A percentile compares a stretch with the other conserved stretches of the same genome.
Evolutionary conservation across 495 filamentous ascomycete genomes (phyloP).

Genomic region (Tuber calosporum): DNA sequence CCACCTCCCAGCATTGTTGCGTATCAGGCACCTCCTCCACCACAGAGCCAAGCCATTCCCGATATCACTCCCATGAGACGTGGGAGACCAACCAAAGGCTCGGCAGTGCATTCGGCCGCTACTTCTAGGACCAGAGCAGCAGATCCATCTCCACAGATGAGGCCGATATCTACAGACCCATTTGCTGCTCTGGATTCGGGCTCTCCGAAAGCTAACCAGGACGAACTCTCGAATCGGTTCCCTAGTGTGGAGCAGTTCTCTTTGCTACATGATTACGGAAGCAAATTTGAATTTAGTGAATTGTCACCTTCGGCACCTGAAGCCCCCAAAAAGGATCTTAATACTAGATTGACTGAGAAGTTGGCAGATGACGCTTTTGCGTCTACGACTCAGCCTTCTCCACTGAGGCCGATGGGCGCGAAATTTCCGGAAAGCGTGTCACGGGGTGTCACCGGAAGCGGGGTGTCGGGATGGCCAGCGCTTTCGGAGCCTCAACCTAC

Average conservation of each 20-base stretch:
- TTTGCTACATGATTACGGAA: slow-evolving; percentile 73
- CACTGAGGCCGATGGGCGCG: slow-evolving; percentile 12
- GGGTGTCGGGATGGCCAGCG: slow-evolving; percentile 25
- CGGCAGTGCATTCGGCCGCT: slow-evolving; percentile 40
- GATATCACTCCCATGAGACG: slow-evolving; percentile 93
- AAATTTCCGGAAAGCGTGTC: slow-evolving; percentile 28
- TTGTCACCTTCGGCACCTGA: slow-evolving; percentile 46
- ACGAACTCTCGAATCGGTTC: slow-evolving; percentile 79
- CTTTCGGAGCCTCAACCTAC: slow-evolving; percentile 46
- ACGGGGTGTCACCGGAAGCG: slow-evolving; percentile 28
- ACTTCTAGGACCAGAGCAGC: slow-evolving; percentile 35
- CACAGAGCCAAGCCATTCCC: slow-evolving; percentile 66
- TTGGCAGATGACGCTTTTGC: slow-evolving; percentile 86
- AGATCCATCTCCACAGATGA: slow-evolving; percentile 51
- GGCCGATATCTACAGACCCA: slow-evolving; percentile 67
- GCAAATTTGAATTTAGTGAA: slow-evolving; percentile 80
- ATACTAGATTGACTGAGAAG: slow-evolving; percentile 68
- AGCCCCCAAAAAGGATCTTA: slow-evolving; percentile 56
- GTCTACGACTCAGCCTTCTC: slow-evolving; percentile 38
- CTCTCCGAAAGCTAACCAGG: slow-evolving; percentile 48
- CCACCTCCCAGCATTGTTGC: slow-evolving; percentile 38
- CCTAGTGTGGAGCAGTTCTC: slow-evolving; percentile 91
- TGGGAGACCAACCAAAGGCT: slow-evolving; percentile 62
- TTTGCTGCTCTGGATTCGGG: slow-evolving; percentile 79
- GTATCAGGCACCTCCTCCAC: slow-evolving; percentile 60